A percentile compares a stretch with the other conserved stretches of the same genome.
Conservation (phyloP, 2,329 filamentous ascomycete species). For the Didymella arachidicola region DNA sequence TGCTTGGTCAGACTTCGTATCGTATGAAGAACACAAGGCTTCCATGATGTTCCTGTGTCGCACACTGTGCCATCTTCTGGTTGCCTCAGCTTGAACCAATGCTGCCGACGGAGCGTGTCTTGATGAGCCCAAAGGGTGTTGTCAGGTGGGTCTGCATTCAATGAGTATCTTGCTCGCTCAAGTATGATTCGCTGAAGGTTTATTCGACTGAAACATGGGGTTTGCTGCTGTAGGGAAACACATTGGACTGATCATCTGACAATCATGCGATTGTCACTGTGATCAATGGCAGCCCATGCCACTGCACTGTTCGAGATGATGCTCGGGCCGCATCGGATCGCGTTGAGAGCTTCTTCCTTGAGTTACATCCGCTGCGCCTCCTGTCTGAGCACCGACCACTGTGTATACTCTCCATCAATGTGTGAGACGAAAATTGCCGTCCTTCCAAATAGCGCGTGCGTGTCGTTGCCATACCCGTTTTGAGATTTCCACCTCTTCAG, state of each 20-base stretch:
- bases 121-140: background rate
- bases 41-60: background rate
- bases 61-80: background rate
- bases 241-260: background rate
- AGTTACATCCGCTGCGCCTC: constrained; percentile 3
- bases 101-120: background rate
- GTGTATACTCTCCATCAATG: background rate
- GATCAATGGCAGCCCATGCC: background rate
- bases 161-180: background rate
- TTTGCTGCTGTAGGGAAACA: background rate
- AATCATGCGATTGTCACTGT: background rate
- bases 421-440: background rate
- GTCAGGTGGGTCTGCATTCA: background rate
- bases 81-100: background rate
- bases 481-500: background rate
- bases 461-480: background rate
- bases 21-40: background rate
- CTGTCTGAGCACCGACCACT: background rate
- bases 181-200: background rate
- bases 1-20: background rate
- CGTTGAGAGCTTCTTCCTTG: background rate
- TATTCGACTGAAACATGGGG: background rate
- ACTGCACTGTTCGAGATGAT: background rate
- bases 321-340: background rate
- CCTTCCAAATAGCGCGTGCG: background rate